Evolutionary conservation across 176 grass and related monocot genomes (phyloP).

Genomic region (Ensete glaucum): DNA sequence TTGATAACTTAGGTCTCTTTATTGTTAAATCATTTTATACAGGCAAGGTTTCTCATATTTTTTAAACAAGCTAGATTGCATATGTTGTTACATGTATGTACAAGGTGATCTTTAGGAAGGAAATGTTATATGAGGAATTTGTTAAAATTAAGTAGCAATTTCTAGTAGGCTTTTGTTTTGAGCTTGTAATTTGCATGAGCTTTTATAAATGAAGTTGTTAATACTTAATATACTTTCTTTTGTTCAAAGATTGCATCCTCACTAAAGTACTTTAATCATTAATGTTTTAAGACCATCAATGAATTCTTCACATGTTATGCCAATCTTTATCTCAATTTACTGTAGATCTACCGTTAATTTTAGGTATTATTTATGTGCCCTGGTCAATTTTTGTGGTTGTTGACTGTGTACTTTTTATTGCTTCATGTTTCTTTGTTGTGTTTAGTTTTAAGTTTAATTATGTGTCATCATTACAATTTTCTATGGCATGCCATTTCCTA

Average conservation of each 20-base stretch:
- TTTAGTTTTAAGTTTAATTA: neutral
- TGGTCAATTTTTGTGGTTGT: neutral
- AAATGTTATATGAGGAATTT: too few species aligned
- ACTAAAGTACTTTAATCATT: too few species aligned
- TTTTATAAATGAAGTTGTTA: neutral
- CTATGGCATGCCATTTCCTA: conserved; percentile 24
- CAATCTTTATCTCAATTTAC: neutral
- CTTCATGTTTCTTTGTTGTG: neutral
- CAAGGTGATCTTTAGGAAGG: neutral
- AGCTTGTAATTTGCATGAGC: neutral
- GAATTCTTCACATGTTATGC: neutral
- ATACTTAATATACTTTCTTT: neutral
- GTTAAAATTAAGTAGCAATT: too few species aligned
- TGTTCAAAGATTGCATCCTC: neutral
- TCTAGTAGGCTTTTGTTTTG: too few species aligned
- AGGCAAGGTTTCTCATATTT: too few species aligned
- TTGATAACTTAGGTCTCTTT: neutral
- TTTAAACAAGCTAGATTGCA: neutral
- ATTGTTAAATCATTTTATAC: too few species aligned
- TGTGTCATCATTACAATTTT: conserved; percentile 1
- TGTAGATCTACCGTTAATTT: neutral
- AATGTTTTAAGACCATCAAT: too few species aligned
- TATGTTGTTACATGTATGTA: conserved; percentile 9
- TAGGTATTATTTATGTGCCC: too few species aligned
- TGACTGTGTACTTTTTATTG: neutral